Conservation (phyloP, 805 yeast genomes). For the Ogataea methylovora region DNA sequence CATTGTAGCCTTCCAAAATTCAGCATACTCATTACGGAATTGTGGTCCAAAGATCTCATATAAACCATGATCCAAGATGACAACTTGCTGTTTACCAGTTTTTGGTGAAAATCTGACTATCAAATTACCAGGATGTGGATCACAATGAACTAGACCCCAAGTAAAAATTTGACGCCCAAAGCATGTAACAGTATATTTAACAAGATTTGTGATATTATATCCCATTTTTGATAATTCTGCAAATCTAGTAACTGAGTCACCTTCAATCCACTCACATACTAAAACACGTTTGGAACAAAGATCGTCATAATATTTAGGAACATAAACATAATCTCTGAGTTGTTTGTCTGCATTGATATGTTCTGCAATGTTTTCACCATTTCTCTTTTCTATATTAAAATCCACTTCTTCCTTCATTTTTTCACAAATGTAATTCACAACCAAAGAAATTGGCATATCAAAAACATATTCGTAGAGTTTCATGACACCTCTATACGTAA, state of each 20-base stretch:
- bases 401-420: constrained; percentile 56
- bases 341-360: constrained; percentile 35
- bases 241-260: constrained; percentile 46
- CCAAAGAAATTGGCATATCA: constrained; percentile 53
- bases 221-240: constrained; percentile 31
- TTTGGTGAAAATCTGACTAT: constrained; percentile 36
- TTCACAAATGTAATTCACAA: constrained; percentile 48
- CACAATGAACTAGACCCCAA: constrained; percentile 67
- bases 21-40: constrained; percentile 49
- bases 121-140: constrained; percentile 79
- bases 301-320: constrained; percentile 46
- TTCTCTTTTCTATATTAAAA: constrained; percentile 48
- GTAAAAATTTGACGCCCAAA: constrained; percentile 53
- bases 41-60: constrained; percentile 46
- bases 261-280: constrained; percentile 73
- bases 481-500: constrained; percentile 47
- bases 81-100: constrained; percentile 41
- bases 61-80: constrained; percentile 69
- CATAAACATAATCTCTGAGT: constrained; percentile 35
- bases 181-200: constrained; percentile 42
- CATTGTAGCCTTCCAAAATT: constrained; percentile 58
- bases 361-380: constrained; percentile 34
- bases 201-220: constrained; percentile 32
- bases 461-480: constrained; percentile 49
- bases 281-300: constrained; percentile 43